phyloP scores from a whole-genome alignment of 129 eudicot genomes.

The Heracleum sosnowskyi region DNA sequence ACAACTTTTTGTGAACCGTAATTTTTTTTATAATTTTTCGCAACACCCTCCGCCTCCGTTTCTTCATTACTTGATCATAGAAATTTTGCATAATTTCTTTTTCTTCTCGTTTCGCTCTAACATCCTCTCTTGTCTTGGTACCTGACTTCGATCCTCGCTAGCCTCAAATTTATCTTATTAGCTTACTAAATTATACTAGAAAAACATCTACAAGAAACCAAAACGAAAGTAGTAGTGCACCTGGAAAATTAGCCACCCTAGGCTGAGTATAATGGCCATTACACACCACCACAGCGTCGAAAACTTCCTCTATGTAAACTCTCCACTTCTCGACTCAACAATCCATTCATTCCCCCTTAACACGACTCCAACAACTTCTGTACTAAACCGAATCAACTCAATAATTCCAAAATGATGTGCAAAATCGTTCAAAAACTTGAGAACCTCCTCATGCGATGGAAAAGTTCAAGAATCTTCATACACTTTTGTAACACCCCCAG shows the following conservation, averaged over 20 bases:
- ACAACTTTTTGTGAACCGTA: too few species aligned
- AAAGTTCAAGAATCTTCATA: conserved; percentile 30
- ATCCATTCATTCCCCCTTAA: conserved; percentile 27
- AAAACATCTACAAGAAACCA: too few species aligned
- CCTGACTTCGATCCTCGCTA: too few species aligned
- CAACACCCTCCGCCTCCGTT: too few species aligned
- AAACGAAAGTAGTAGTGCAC: conserved; percentile 14
- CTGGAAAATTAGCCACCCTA: conserved; percentile 41
- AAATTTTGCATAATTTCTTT: too few species aligned
- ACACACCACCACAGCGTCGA: conserved; percentile 68
- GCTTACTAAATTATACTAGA: too few species aligned
- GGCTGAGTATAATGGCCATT: conserved; percentile 49
- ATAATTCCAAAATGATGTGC: conserved; percentile 34
- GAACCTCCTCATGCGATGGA: conserved; percentile 60
- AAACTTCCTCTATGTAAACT: conserved; percentile 29
- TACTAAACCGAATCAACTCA: conserved; percentile 35
- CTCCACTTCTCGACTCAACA: conserved; percentile 33
- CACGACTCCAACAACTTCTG: conserved; percentile 42
- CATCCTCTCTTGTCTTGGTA: too few species aligned
- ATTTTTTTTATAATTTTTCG: too few species aligned
- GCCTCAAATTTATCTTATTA: too few species aligned
- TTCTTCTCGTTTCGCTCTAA: too few species aligned
- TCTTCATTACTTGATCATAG: too few species aligned
- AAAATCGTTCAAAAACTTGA: conserved; percentile 42
- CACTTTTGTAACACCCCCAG: conserved; percentile 19